Evolutionary conservation across 2,329 filamentous ascomycete species (phyloP), one percentile per base, ranked within the genome.

Genomic region (Epichloe aotearoae): DNA sequence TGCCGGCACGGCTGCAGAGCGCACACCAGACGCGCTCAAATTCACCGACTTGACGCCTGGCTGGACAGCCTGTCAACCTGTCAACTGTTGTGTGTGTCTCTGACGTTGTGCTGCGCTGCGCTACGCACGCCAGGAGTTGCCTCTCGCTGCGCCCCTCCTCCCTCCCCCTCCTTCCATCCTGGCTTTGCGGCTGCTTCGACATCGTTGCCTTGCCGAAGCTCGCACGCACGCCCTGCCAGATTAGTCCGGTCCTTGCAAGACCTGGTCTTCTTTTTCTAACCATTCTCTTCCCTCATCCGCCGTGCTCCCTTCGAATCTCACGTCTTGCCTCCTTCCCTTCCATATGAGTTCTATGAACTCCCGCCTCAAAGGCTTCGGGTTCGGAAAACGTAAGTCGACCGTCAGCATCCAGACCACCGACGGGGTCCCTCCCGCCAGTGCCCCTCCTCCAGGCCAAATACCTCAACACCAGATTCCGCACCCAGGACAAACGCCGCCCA

Each of bases 271-370:
- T 47, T 51, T 51, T 45, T 46, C 44, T 50, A 44, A 47, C 54
- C 49, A 52, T 48, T n/a, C 53, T 49, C 49, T 49, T 50, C 53
- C 54, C 51, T 46, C 52, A 48, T 53, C 53, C 52, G 46, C 51
- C 40, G 37, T 50, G 23, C 12, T 48, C 37, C 30, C 30, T 26
- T 43, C 40, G 11, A n/a, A 46, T 17, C n/a, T 38, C 30, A 17
- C 46, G 48, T 49, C 50, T 54, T 47, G 47, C 49, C 45, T 50
- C 38, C 45, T 47, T 57, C 57, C 56, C 59, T 66, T 65, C 67
- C 65, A 65, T 67, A 86, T 86, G 83, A 86, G 79, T 77, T 86
- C 82, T 76, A 79, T 86, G 80, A 87, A 86, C 75, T 79, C 80
- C 68, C 82, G 84, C 71, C 80, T 88, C 69, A 86, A 86, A 76